phyloP scores from a whole-genome alignment of 108 stramenopile genomes.

The Nitzschia sp. region DNA sequence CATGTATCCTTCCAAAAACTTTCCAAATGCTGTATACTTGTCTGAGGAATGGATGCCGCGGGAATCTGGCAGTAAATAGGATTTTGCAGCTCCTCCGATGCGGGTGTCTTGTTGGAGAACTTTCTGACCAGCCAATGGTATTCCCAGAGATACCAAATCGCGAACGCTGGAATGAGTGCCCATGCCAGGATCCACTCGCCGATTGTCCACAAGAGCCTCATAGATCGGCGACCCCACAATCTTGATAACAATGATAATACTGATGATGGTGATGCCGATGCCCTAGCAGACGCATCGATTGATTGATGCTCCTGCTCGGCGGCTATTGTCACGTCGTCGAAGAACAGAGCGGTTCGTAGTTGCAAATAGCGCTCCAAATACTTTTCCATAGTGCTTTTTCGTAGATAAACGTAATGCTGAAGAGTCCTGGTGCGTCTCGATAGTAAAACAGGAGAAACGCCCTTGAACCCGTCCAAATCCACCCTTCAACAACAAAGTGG shows the following conservation, averaged over 20 bases:
- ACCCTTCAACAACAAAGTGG: too few species aligned
- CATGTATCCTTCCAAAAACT: not conserved
- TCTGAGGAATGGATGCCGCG: not conserved
- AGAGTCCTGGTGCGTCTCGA: not conserved
- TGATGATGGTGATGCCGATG: not conserved
- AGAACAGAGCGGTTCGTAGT: too few species aligned
- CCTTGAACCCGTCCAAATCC: too few species aligned
- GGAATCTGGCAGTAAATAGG: not conserved
- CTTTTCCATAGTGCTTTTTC: not conserved
- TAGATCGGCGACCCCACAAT: not conserved
- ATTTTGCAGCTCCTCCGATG: not conserved
- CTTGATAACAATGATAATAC: not conserved
- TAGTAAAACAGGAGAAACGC: not conserved
- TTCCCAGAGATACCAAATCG: conserved; percentile 5
- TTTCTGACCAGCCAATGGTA: not conserved
- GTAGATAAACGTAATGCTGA: not conserved
- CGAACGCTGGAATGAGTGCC: not conserved
- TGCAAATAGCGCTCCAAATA: not conserved
- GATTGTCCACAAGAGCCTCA: not conserved
- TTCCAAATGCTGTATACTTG: not conserved
- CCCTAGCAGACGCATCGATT: not conserved
- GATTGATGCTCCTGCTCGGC: not conserved
- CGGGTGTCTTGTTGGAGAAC: not conserved
- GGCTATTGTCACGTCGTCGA: not conserved
- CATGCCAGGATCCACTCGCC: not conserved